Conservation (phyloP, 1,284 basidiomycete species). For the Tausonia pullulans region DNA sequence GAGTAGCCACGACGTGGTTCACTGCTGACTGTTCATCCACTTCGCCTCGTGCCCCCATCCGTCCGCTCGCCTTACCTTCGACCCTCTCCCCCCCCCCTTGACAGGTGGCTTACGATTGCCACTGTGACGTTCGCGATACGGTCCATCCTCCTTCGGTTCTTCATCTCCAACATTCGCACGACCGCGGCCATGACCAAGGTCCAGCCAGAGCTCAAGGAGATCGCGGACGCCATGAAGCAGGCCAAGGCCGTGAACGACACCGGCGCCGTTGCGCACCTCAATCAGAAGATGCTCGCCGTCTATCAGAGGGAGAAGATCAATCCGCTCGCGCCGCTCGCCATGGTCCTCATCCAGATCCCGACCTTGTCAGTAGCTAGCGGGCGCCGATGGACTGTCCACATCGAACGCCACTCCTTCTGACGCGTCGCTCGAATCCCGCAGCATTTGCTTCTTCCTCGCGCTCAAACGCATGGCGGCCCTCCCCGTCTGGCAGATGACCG, state of each 20-base stretch:
- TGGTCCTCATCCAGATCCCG: slow-evolving; percentile 62
- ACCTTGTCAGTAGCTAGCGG: slow-evolving; percentile 39
- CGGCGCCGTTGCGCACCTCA: slow-evolving; percentile 46
- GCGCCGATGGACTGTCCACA: too few relatives aligned
- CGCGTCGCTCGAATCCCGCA: too few relatives aligned
- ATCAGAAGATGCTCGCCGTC: slow-evolving; percentile 50
- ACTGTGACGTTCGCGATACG: slow-evolving; percentile 60
- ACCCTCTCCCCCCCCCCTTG: neutral
- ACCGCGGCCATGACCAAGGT: slow-evolving; percentile 57
- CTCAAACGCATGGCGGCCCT: slow-evolving; percentile 58
- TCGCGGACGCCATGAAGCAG: slow-evolving; percentile 45
- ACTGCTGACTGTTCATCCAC: neutral
- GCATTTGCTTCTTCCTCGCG: slow-evolving; percentile 72
- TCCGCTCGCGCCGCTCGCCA: slow-evolving; percentile 46
- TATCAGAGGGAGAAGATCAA: slow-evolving; percentile 60
- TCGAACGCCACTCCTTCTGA: too few relatives aligned
- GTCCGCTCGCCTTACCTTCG: neutral
- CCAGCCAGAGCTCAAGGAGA: slow-evolving; percentile 46
- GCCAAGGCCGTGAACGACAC: slow-evolving; percentile 41
- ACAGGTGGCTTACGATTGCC: slow-evolving; percentile 62
- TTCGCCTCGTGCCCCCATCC: neutral
- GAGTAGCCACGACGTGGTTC: neutral
- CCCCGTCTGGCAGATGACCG: slow-evolving; percentile 59
- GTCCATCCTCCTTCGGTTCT: slow-evolving; percentile 55
- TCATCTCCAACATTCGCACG: slow-evolving; percentile 54